Evolutionary conservation across 2,329 filamentous ascomycete species (phyloP), one percentile per base, ranked within the genome.

Genomic region (Zasmidium angulare): DNA sequence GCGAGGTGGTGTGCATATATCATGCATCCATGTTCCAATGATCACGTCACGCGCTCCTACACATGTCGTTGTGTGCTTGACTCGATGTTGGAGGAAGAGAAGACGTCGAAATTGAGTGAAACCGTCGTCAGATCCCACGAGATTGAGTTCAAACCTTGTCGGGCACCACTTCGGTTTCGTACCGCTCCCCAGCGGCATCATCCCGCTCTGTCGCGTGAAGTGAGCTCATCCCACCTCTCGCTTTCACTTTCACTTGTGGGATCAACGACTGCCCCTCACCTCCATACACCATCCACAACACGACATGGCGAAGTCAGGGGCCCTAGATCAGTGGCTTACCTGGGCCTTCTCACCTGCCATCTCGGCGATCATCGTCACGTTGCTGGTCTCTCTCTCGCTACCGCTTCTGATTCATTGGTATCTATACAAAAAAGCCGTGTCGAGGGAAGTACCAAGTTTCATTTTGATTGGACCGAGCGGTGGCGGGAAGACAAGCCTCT

Each of bases 401-500:
- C 95, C 95, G 20, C 71, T 96, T 54, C 72, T 96, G 56, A 81
- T 97, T 50, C 95, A 98, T 79, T 74, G 85, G 59, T 78, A 89
- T 72, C 83, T 96, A 71, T 86, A 91, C 74, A 84, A 84, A 56
- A 82, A 85, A 52, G 83, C 86, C 14, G 87, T 89, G 69, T 61
- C 65, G 20, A 65, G 63, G 55, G 68, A 69, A 46, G 83, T 89
- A 23, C 91, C 93, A 52, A 89, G 88, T 7, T 86, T 98, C 61
- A 80, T 97, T 10, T 84, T 96, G 47, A 74, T 93, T 51, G 95
- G 95, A 0, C 91, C 93, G 17, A 87, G 88, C 57, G 89, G 88
- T 63, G 84, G 86, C 52, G 95, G 95, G 70, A 99, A 98, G 80
- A 98, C 95, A 0, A 84, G 90, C 9, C 85, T 98, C 31, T 78